These are phyloP conservation scores for Penicillium sp. DNA, from an alignment of 2,329 filamentous ascomycete genomes.

Conservation along the genomic window DNA sequence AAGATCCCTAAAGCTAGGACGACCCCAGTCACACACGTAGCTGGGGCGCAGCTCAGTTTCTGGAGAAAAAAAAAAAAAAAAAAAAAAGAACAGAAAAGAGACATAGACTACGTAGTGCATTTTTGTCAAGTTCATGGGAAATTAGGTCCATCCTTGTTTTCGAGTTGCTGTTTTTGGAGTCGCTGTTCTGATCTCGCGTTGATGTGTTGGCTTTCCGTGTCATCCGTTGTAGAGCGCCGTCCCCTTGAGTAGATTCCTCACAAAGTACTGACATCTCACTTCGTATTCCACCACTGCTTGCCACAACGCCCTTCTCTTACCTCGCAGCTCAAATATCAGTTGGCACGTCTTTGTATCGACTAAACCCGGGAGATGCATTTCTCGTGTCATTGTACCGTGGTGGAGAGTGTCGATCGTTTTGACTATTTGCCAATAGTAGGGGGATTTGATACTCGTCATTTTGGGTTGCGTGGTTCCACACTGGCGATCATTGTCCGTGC, in stretches of 20 bases:
- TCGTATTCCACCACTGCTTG: too few relatives aligned
- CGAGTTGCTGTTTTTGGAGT: neutral
- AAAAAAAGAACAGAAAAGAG: too few relatives aligned
- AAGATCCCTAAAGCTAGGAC: neutral
- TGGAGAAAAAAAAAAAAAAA: neutral
- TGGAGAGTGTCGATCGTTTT: neutral
- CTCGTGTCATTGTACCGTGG: neutral
- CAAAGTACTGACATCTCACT: too few relatives aligned
- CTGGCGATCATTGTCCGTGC: conserved; percentile 11
- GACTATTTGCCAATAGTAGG: neutral
- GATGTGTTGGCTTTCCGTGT: neutral
- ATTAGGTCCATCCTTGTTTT: neutral
- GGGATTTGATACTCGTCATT: neutral
- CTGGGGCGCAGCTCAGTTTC: neutral
- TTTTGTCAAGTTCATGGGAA: neutral
- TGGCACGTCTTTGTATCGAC: too few relatives aligned
- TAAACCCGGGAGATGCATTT: neutral
- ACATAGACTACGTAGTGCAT: neutral
- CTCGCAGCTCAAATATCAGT: too few relatives aligned
- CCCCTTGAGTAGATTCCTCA: too few relatives aligned
- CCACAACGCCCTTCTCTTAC: too few relatives aligned
- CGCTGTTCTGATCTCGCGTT: neutral
- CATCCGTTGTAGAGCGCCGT: neutral
- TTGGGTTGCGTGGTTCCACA: conserved; percentile 5
- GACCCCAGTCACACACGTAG: neutral